phyloP scores from a whole-genome alignment of 2,329 filamentous ascomycete species.

The Xylaria sp. region DNA sequence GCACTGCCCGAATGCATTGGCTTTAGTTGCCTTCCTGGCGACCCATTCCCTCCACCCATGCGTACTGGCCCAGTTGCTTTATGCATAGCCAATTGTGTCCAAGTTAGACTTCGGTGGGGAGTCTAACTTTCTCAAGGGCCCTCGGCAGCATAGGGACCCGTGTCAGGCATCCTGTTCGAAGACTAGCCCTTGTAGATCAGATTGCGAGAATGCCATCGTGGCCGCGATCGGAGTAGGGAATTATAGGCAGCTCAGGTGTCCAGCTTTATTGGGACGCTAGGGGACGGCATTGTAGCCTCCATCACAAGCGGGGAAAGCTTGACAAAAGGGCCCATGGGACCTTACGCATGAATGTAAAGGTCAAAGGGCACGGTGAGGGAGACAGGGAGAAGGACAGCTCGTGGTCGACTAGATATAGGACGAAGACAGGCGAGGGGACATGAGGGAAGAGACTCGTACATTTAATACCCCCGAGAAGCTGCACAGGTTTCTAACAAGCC shows the following conservation, averaged over 20 bases:
- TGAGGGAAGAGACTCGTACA: conserved; percentile 3
- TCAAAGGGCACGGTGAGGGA: not conserved
- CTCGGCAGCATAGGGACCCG: not conserved
- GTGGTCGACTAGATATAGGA: not conserved
- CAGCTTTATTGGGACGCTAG: not conserved
- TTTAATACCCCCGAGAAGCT: conserved; percentile 8
- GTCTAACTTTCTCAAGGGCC: not conserved
- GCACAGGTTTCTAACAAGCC: not conserved
- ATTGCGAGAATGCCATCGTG: not conserved
- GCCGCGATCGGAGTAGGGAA: conserved; percentile 1
- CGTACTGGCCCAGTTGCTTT: conserved; percentile 1
- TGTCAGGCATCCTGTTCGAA: not conserved
- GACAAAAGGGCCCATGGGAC: not conserved
- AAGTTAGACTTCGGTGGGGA: not conserved
- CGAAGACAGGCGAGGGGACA: not conserved
- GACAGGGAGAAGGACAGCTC: not conserved
- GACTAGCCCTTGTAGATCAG: not conserved
- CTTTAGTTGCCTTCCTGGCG: conserved; percentile 17
- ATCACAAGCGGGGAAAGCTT: not conserved
- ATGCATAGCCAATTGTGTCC: not conserved
- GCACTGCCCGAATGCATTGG: not conserved
- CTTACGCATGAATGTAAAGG: not conserved
- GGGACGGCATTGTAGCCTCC: not conserved
- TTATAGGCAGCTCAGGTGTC: not conserved
- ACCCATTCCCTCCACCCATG: not conserved